phyloP scores from a whole-genome alignment of 2,329 filamentous ascomycete genomes.

The Pseudocercospora fijiensis region DNA sequence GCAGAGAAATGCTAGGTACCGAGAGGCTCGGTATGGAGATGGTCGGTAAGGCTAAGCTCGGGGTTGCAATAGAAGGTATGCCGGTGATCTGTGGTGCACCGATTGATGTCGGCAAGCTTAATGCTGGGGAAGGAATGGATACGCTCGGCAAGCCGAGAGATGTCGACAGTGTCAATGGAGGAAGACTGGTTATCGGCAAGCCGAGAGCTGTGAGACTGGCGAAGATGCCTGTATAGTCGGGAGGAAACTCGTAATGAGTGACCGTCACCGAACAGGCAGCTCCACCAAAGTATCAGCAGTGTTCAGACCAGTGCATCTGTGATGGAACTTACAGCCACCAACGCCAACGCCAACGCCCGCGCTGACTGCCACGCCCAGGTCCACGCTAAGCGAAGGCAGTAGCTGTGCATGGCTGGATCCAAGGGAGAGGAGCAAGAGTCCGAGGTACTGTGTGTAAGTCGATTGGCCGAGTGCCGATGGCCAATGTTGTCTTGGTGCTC shows the following conservation, averaged over 20 bases:
- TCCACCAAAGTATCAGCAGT: constrained; percentile 7
- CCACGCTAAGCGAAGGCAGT: neutral
- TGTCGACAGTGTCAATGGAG: neutral
- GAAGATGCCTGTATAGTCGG: constrained; percentile 24
- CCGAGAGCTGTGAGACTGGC: constrained; percentile 18
- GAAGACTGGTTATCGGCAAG: constrained; percentile 14
- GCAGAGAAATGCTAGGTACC: neutral
- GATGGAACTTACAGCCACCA: neutral
- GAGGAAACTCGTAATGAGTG: constrained; percentile 16
- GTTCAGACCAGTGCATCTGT: neutral
- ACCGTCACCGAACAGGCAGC: constrained; percentile 19
- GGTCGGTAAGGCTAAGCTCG: neutral
- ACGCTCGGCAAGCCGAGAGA: constrained; percentile 1
- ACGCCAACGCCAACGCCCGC: neutral
- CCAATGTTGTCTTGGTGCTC: constrained; percentile 2
- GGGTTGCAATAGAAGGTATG: neutral
- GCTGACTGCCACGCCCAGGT: neutral
- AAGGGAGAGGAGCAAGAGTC: constrained; percentile 11
- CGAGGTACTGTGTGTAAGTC: constrained; percentile 8
- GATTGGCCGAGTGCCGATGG: constrained; percentile 13
- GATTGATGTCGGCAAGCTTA: neutral
- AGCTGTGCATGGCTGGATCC: constrained; percentile 12
- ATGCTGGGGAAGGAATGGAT: neutral
- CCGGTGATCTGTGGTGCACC: neutral
- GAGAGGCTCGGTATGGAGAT: neutral